phyloP scores from a whole-genome alignment of 192 early-diverging fungal genomes.

The Coemansia sp. region DNA sequence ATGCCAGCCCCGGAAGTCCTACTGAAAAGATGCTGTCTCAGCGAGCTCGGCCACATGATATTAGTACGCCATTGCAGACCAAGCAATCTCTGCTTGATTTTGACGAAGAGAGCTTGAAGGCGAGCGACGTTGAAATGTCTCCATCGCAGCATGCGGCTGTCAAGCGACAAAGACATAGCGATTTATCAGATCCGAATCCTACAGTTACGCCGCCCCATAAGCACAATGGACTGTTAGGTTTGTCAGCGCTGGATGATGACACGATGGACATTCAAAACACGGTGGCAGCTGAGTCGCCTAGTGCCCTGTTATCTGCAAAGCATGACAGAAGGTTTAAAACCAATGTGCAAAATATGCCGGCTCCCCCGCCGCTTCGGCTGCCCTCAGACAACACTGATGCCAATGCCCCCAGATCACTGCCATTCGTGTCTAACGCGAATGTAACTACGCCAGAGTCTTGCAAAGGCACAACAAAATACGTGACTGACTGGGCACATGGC shows the following conservation, averaged over 20 bases:
- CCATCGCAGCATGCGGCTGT: slow-evolving; percentile 32
- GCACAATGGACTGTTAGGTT: background rate
- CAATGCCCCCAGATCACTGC: no score
- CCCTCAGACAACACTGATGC: no score
- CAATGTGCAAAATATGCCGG: slow-evolving; percentile 1
- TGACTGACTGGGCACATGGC: slow-evolving; percentile 30
- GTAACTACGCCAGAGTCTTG: slow-evolving; percentile 41
- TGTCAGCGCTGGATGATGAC: slow-evolving; percentile 15
- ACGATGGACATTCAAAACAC: slow-evolving; percentile 29
- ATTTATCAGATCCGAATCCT: background rate
- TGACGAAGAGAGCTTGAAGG: slow-evolving; percentile 12
- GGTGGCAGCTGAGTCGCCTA: slow-evolving; percentile 24
- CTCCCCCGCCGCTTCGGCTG: no score
- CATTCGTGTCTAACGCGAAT: no score
- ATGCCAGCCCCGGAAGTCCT: slow-evolving; percentile 13
- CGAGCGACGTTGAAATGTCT: slow-evolving; percentile 36
- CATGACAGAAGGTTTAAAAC: slow-evolving; percentile 23
- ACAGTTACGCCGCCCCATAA: background rate
- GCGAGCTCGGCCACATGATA: background rate
- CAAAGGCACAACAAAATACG: slow-evolving; percentile 16
- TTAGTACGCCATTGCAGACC: background rate
- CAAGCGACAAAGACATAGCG: slow-evolving; percentile 24
- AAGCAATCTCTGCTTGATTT: background rate
- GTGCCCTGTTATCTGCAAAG: slow-evolving; percentile 35
- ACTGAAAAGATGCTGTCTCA: slow-evolving; percentile 10